A percentile compares a stretch with the other conserved stretches of the same genome.
Evolutionary conservation across 2,329 filamentous ascomycete species (phyloP).

Genomic region (Beauveria sp.): DNA sequence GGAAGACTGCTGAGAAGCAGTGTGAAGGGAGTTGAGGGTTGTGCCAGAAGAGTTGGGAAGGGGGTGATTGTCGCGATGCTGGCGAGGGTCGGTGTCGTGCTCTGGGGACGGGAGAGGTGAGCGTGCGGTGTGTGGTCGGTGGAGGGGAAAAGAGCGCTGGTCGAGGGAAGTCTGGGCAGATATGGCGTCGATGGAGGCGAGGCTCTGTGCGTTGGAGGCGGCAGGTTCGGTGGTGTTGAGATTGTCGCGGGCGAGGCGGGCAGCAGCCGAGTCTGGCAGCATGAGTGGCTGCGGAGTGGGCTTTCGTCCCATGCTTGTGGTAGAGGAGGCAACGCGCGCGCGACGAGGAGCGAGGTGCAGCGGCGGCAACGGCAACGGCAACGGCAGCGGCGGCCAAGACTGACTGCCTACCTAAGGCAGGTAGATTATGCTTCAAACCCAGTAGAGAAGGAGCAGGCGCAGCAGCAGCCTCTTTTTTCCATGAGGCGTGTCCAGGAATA

Average conservation of each 20-base stretch:
- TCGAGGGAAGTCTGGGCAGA: conserved; percentile 28
- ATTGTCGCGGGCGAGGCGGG: conserved; percentile 17
- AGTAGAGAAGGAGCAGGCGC: not conserved
- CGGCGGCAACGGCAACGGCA: not conserved
- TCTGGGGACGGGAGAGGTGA: conserved; percentile 16
- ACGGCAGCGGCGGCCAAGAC: not conserved
- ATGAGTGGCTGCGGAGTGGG: conserved; percentile 50
- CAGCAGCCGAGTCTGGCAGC: conserved; percentile 34
- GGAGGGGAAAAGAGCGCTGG: conserved; percentile 30
- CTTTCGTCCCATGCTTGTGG: conserved; percentile 45
- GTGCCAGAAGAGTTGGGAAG: conserved; percentile 8
- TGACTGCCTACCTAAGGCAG: not conserved
- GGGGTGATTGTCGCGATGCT: conserved; percentile 3
- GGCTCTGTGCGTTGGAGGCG: conserved; percentile 16
- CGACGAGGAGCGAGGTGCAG: not conserved
- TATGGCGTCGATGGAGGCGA: conserved; percentile 28
- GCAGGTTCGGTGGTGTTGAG: not conserved
- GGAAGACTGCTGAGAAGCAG: conserved; percentile 14
- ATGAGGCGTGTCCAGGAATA: not conserved
- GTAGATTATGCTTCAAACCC: not conserved
- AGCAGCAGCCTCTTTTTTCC: conserved; percentile 1
- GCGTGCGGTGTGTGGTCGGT: conserved; percentile 3
- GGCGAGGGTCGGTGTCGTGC: conserved; percentile 6
- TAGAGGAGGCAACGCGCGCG: not conserved
- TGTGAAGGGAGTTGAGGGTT: conserved; percentile 15